These are phyloP conservation scores for Ophiosphaerella narmari DNA, from an alignment of 2,329 filamentous ascomycete genomes.

Conservation along the genomic window DNA sequence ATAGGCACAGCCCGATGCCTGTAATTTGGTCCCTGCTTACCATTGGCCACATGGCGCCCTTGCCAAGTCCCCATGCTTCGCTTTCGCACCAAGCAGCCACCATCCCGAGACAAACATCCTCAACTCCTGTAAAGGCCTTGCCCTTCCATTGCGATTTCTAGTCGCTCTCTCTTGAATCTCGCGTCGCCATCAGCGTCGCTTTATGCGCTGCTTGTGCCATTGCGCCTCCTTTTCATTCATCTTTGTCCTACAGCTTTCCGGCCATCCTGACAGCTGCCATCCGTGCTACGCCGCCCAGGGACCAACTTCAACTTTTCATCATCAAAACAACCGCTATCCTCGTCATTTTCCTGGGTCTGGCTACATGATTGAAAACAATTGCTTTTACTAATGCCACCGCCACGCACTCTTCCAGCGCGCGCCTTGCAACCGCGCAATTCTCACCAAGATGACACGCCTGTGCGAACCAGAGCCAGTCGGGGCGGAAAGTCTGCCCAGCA, in stretches of 20 bases:
- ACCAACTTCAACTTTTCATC: conserved; percentile 23
- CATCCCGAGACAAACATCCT: conserved; percentile 43
- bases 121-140: conserved; percentile 25
- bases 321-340: not conserved
- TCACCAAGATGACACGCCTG: conserved; percentile 37
- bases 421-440: conserved; percentile 37
- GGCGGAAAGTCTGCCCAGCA: conserved; percentile 36
- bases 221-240: conserved; percentile 25
- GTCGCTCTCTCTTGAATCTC: conserved; percentile 18
- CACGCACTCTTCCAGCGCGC: conserved; percentile 32
- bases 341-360: not conserved
- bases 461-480: conserved; percentile 24
- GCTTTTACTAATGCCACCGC: conserved; percentile 28
- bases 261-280: conserved; percentile 40
- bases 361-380: conserved; percentile 6
- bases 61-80: conserved; percentile 31
- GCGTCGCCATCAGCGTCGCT: conserved; percentile 15
- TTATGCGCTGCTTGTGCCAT: conserved; percentile 14
- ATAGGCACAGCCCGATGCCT: conserved; percentile 21
- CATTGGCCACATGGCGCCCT: conserved; percentile 25
- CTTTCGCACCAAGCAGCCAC: conserved; percentile 40
- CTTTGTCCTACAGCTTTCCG: conserved; percentile 28
- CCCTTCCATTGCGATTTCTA: conserved; percentile 22
- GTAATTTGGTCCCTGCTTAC: conserved; percentile 25
- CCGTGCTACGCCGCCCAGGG: conserved; percentile 41